A percentile compares a stretch with the other conserved stretches of the same genome.
Conservation (phyloP, 1,139 yeast species). For the Pneumocystis sp. region DNA sequence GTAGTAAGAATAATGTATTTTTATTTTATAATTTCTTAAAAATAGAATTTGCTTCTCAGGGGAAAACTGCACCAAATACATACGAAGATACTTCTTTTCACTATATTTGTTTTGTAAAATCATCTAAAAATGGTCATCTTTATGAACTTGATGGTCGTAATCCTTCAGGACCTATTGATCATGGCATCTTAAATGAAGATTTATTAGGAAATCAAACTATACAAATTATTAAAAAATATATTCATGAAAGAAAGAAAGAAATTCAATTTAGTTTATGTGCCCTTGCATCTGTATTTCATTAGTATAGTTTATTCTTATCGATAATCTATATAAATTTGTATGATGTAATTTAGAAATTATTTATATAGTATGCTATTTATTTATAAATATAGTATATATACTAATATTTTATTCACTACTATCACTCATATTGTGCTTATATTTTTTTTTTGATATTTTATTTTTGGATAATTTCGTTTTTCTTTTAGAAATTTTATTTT, state of each 20-base stretch:
- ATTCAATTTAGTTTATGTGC: slow-evolving; percentile 27
- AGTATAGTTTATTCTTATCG: not conserved
- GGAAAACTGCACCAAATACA: slow-evolving; percentile 72
- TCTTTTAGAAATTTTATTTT: not conserved
- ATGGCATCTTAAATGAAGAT: slow-evolving; percentile 37
- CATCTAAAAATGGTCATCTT: slow-evolving; percentile 30
- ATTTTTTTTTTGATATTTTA: not conserved
- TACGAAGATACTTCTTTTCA: slow-evolving; percentile 54
- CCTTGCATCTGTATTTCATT: slow-evolving; percentile 15
- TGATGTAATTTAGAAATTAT: not conserved
- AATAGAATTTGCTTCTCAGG: slow-evolving; percentile 45
- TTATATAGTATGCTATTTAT: not conserved
- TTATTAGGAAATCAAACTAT: slow-evolving; percentile 38
- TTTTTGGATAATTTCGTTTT: not conserved
- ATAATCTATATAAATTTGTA: not conserved
- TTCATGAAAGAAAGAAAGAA: slow-evolving; percentile 27
- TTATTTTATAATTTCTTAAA: slow-evolving; percentile 38
- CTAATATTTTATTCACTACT: slow-evolving; percentile 11
- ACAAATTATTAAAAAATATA: slow-evolving; percentile 48
- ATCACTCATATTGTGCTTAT: not conserved
- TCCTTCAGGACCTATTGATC: slow-evolving; percentile 47
- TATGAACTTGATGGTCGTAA: slow-evolving; percentile 86
- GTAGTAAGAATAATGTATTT: not conserved
- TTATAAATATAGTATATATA: slow-evolving; percentile 11
- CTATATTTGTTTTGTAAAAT: slow-evolving; percentile 59